Conservation (phyloP, 1,284 basidiomycete species). For the Fomitopsis palustris region DNA sequence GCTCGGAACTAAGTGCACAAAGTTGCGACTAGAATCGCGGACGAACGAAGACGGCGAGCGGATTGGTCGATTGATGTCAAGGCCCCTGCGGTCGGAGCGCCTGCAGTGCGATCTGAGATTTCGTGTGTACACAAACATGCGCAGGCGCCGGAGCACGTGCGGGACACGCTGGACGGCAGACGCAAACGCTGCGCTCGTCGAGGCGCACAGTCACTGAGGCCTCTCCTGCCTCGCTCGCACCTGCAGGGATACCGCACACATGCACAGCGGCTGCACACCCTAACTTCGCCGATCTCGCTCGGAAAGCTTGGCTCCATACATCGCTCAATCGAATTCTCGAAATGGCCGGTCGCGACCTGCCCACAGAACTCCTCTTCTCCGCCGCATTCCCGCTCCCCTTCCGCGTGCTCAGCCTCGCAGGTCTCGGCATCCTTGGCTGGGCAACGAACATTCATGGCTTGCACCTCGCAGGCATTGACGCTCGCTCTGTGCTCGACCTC, state of each 20-base stretch:
- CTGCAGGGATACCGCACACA: background rate
- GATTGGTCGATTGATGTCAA: background rate
- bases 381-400: slow-evolving; percentile 34
- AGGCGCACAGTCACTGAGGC: background rate
- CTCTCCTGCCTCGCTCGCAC: background rate
- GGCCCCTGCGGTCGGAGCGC: background rate
- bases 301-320: background rate
- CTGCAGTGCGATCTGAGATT: background rate
- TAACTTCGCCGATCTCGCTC: background rate
- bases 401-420: slow-evolving; percentile 36
- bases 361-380: slow-evolving; percentile 25
- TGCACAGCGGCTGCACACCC: background rate
- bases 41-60: background rate
- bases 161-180: background rate
- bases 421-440: slow-evolving; percentile 36
- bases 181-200: background rate
- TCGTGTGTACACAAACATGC: background rate
- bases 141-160: background rate
- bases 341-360: slow-evolving; percentile 4
- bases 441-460: slow-evolving; percentile 87
- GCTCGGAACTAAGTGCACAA: background rate
- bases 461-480: slow-evolving; percentile 71
- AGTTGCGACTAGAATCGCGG: background rate
- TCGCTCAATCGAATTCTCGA: background rate
- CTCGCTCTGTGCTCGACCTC: slow-evolving; percentile 63